Evolutionary conservation across 164 flowering plant genomes (phyloP).

Genomic region (Buxus sempervirens): DNA sequence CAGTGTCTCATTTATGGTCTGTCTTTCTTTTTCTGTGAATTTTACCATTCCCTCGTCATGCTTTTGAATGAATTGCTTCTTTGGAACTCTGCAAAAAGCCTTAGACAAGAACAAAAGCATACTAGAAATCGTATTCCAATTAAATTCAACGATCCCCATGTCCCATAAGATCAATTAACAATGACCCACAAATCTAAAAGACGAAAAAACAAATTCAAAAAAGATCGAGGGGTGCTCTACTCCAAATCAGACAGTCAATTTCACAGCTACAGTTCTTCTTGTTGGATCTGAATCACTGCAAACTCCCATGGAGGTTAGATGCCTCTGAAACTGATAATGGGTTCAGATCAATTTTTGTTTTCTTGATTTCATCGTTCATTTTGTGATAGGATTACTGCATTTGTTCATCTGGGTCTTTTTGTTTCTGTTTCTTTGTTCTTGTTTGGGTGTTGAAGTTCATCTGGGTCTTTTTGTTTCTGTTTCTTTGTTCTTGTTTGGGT

Average conservation of each 20-base stretch:
- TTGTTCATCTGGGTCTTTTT: conserved; percentile 16
- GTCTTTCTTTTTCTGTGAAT: too few relatives aligned
- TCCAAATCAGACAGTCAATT: conserved; percentile 7
- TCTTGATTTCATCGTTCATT: neutral
- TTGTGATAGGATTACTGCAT: neutral
- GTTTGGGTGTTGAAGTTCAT: conserved; percentile 6
- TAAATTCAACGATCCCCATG: neutral
- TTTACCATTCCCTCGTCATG: neutral
- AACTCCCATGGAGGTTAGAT: conserved; percentile 9
- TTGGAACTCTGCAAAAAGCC: conserved; percentile 8
- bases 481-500: neutral
- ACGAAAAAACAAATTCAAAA: neutral
- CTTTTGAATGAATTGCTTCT: neutral
- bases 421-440: neutral
- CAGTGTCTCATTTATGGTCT: too few relatives aligned
- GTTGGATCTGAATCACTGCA: conserved; percentile 24
- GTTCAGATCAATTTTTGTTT: neutral
- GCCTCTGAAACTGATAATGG: conserved; percentile 6
- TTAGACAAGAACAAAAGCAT: conserved; percentile 1
- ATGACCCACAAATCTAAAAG: neutral
- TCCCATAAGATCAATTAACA: neutral
- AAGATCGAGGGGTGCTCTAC: neutral
- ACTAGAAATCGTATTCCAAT: neutral
- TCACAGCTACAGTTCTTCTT: conserved; percentile 6
- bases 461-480: conserved; percentile 12